A percentile compares a stretch with the other conserved stretches of the same genome.
These are phyloP conservation scores for Dactylis glomerata DNA, from an alignment of 176 grass and related monocot genomes.

Conservation along the genomic window DNA sequence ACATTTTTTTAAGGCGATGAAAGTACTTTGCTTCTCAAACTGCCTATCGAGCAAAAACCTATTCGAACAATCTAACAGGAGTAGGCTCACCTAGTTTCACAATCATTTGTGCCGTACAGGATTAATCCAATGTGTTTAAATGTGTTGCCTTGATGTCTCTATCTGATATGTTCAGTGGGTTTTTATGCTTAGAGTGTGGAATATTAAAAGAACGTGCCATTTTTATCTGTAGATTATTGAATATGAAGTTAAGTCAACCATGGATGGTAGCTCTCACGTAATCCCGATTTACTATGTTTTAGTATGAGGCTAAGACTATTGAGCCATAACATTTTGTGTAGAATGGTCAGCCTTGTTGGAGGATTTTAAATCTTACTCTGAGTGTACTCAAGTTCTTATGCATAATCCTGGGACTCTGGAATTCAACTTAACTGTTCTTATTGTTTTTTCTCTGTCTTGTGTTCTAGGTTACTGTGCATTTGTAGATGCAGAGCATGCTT, in stretches of 20 bases:
- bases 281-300: neutral
- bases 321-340: neutral
- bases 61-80: neutral
- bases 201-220: neutral
- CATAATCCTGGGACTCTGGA: neutral
- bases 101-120: neutral
- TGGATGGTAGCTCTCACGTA: neutral
- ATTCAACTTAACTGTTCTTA: neutral
- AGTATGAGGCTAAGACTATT: neutral
- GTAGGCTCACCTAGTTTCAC: neutral
- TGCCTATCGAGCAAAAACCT: neutral
- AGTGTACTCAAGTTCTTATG: neutral
- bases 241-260: neutral
- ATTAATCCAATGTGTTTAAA: neutral
- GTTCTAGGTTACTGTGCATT: constrained; percentile 93
- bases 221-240: neutral
- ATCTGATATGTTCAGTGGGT: neutral
- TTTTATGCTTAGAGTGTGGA: neutral
- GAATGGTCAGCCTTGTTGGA: neutral
- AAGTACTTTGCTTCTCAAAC: neutral
- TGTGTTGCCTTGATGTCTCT: neutral
- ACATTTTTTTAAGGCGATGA: neutral
- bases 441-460: neutral
- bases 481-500: constrained; percentile 92
- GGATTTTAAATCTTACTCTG: neutral